Evolutionary conservation across 805 yeast genomes (phyloP).

Genomic region (Sugiyamaella smithiae): DNA sequence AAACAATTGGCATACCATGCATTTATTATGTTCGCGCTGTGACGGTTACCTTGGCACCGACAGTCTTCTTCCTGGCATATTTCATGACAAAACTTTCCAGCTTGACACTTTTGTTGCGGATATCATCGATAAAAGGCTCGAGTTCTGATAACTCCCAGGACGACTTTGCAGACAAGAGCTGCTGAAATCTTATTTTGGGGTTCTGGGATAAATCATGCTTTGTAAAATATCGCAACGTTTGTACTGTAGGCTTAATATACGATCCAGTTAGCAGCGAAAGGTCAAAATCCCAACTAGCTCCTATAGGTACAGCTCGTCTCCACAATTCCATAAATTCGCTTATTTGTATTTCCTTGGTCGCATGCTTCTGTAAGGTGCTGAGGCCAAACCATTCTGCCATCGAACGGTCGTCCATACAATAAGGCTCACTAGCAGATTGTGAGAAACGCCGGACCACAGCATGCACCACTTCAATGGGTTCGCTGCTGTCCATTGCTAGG

Average conservation of each 20-base stretch:
- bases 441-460: conserved; percentile 53
- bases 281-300: conserved; percentile 60
- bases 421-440: conserved; percentile 25
- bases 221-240: conserved; percentile 53
- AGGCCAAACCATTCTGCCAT: conserved; percentile 66
- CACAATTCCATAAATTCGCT: conserved; percentile 44
- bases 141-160: conserved; percentile 64
- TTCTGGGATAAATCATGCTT: conserved; percentile 47
- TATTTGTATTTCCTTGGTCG: conserved; percentile 32
- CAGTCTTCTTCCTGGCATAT: conserved; percentile 52
- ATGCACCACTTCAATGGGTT: conserved; percentile 43
- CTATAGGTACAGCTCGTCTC: conserved; percentile 33
- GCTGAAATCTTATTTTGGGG: conserved; percentile 47
- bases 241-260: conserved; percentile 47
- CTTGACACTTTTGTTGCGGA: conserved; percentile 53
- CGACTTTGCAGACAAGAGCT: conserved; percentile 52
- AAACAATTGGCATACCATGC: no score
- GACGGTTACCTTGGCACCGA: conserved; percentile 42
- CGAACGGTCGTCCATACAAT: conserved; percentile 41
- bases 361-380: conserved; percentile 43
- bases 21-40: conserved; percentile 26
- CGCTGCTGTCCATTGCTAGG: conserved; percentile 30
- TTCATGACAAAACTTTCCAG: conserved; percentile 60
- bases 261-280: conserved; percentile 53
- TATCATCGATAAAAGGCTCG: conserved; percentile 58